Base-by-base conservation (phyloP, 129 eudicot genomes). In the Flaveria ramosissima region DNA sequence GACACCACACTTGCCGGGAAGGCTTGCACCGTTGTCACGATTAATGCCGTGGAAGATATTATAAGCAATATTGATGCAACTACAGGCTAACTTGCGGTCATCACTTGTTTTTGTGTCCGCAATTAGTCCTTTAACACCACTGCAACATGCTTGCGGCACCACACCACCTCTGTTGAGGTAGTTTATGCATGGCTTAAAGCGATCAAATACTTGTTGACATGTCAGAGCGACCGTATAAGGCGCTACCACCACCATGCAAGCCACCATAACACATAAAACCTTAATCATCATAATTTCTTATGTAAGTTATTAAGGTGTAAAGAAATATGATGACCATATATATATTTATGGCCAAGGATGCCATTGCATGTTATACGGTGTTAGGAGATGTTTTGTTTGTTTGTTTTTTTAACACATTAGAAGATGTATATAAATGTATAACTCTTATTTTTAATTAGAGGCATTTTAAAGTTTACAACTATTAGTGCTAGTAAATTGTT, bases 1-100 rank as follows among this genome's bases (percentile, higher is more conserved):
- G 32, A 86, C 78, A 27, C 90, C 84, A 66, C 88, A 86, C 52
- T 50, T 63, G 21, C 80, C 68, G 2, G 90, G 90, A 65, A 86
- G 88, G 19, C 59, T 63, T 21, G 71, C 45, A 0, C 84, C 88
- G 14, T 19, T 39, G 32, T 17, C 53, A 1, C 13, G 21, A 32
- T 83, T 78, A 63, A 86, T 19, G 4, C 77, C 84, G 32, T 73
- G 0, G 14, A 7, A 0, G 0, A 39, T 9, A 19, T 72, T 65
- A 0, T n/a, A 6, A 20, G 78, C 71, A 0, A 12, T 0, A 53
- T 87, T 84, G 32, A 87, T 62, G 76, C 91, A 87, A 27, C 0
- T 15, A 50, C 91, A 87, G 1, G 86, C 86, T 6, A 53, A 17
- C 24, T 17, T 53, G 24, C 60, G 15, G 71, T n/a, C 45, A 62